Base-by-base conservation (phyloP, 2,329 filamentous ascomycete species). In the Byssoonygena ceratinophila region DNA sequence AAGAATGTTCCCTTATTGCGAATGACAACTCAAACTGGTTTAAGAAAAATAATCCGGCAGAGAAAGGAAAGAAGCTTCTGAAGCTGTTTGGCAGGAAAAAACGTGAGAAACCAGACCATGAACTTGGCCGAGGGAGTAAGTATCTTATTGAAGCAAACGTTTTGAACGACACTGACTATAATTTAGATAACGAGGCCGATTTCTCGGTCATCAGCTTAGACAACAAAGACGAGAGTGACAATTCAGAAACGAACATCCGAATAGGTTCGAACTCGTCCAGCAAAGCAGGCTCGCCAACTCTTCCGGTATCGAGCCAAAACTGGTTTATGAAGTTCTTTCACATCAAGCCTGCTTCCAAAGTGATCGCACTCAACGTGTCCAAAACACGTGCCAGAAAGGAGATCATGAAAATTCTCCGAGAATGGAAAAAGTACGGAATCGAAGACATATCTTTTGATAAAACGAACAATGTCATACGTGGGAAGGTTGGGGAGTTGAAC, bases 241-340 rank as follows among this genome's bases (percentile, higher is more conserved):
- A 44, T 22, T 48, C 46, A 14, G 36, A 41, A 9, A 32, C 25
- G 6, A 44, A 44, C 22, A 40, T 36, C 59, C 55, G 32, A 39
- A 58, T 49, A 25, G 52, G 40, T 48, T 55, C 23, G 37, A 54
- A 27, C 49, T 59, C 56, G 44, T 59, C 41, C 22, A 58, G 18
- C 7, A 60, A 54, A 9, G 36, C 52, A 31, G 60, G 47, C 53
- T 61, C 41, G 18, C 23, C 61, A 32, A 58, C 58, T 52, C 61
- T 14, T 68, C 60, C 59, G 69, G 55, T 65, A 54, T 66, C 67
- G 27, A 83, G 82, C 64, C 83, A 88, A 63, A 94, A 85, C 60
- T 96, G 91, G 90, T 79, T 97, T 50, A 84, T 87, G 27, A 85
- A 87, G 14, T 80, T 97, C 43, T 87, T 97, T 72, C 82, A 88